Conservation (phyloP, 169 alveolate species). For the Babesia gibsoni region DNA sequence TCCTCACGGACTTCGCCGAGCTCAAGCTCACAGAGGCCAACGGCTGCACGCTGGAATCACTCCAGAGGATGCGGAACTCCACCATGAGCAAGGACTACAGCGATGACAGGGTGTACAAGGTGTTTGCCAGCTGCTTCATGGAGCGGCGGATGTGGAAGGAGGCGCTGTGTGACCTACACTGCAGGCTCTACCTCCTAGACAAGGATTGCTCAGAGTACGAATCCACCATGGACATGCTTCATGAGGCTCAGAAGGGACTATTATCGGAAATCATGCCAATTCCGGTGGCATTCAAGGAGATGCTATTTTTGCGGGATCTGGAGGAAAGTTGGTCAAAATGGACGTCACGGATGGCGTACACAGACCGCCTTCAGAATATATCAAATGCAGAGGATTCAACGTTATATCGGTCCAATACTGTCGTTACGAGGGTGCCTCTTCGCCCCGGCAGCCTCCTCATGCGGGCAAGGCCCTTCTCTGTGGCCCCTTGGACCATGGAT, state of each 20-base stretch:
- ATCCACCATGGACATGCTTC: slow-evolving; percentile 10
- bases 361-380: slow-evolving; percentile 15
- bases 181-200: slow-evolving; percentile 44
- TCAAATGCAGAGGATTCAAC: neutral
- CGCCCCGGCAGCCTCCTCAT: slow-evolving; percentile 47
- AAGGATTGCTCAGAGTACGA: slow-evolving; percentile 27
- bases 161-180: slow-evolving; percentile 31
- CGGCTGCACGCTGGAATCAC: neutral
- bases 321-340: slow-evolving; percentile 20
- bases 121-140: slow-evolving; percentile 21
- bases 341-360: slow-evolving; percentile 53
- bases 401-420: neutral
- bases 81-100: neutral
- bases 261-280: slow-evolving; percentile 42
- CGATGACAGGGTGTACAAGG: slow-evolving; percentile 46
- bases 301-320: slow-evolving; percentile 34
- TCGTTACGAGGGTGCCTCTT: slow-evolving; percentile 14
- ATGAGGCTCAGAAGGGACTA: slow-evolving; percentile 9
- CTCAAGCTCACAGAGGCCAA: neutral
- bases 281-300: slow-evolving; percentile 37
- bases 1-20: slow-evolving; percentile 2
- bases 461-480: slow-evolving; percentile 36
- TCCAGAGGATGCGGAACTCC: neutral
- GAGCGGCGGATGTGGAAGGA: slow-evolving; percentile 20
- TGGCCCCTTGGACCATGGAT: slow-evolving; percentile 53